Evolutionary conservation across 148 eudicot species (phyloP).

Genomic region (Rheum nobile): DNA sequence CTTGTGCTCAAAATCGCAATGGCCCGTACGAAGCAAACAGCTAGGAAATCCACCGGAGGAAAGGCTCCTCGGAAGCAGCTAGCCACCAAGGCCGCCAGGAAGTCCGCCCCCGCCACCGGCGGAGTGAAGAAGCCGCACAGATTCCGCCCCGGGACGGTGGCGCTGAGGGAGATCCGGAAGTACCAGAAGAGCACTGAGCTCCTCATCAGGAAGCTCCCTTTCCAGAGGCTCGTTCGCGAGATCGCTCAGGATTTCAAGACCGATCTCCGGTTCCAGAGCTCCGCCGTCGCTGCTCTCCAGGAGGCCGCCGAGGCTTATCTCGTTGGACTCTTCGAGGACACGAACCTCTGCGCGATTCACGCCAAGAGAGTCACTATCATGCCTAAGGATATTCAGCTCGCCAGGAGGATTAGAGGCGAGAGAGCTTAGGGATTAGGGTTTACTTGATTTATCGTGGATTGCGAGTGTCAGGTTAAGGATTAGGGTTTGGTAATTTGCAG

Average conservation of each 20-base stretch:
- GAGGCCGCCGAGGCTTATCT: constrained; percentile 8
- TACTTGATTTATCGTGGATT: too few species aligned
- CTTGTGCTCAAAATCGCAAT: neutral
- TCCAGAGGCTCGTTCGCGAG: constrained; percentile 11
- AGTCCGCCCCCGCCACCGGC: constrained; percentile 9
- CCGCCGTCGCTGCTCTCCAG: constrained; percentile 7
- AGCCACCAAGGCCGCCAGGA: constrained; percentile 12
- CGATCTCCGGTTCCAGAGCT: constrained; percentile 10
- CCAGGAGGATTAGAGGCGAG: constrained; percentile 11
- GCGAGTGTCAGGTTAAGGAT: neutral
- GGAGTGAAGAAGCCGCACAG: constrained; percentile 13
- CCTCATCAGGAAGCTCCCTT: constrained; percentile 8
- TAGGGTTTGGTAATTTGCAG: neutral
- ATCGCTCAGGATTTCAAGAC: constrained; percentile 10
- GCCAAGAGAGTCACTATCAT: constrained; percentile 10
- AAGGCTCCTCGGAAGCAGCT: constrained; percentile 10
- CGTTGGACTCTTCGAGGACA: constrained; percentile 9
- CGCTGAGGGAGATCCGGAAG: constrained; percentile 7
- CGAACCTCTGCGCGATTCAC: constrained; percentile 9
- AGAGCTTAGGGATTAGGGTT: constrained; percentile 5
- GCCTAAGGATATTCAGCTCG: constrained; percentile 10
- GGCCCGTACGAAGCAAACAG: constrained; percentile 5
- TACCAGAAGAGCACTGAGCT: constrained; percentile 11
- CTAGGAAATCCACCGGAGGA: constrained; percentile 6
- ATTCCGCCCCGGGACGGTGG: constrained; percentile 7